Conservation (phyloP, 208 protist species). For the Acanthamoeba healyi region DNA sequence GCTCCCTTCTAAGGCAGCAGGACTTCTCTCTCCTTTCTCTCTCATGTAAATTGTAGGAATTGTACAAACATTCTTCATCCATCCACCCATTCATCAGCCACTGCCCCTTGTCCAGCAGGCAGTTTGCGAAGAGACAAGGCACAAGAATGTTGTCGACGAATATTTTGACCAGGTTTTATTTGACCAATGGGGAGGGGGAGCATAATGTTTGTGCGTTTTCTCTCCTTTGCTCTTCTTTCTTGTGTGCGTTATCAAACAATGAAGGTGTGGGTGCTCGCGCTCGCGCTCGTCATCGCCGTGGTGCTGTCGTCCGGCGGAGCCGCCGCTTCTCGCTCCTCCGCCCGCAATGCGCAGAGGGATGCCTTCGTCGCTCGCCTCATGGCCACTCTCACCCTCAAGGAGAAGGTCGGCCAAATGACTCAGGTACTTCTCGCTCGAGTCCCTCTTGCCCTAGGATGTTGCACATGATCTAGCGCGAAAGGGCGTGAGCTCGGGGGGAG, state of each 20-base stretch:
- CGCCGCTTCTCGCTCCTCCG: neutral
- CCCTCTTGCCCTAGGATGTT: neutral
- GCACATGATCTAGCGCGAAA: neutral
- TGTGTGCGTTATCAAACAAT: too few relatives aligned
- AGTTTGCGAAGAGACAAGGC: too few relatives aligned
- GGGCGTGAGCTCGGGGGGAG: too few relatives aligned
- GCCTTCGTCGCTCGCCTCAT: constrained; percentile 31
- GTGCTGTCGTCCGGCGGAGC: neutral
- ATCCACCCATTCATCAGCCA: too few relatives aligned
- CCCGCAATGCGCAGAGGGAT: neutral
- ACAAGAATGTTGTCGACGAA: too few relatives aligned
- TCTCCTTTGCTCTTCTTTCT: too few relatives aligned
- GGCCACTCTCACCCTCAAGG: constrained; percentile 45
- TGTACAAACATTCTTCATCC: too few relatives aligned
- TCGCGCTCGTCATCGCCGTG: neutral
- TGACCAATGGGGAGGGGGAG: too few relatives aligned
- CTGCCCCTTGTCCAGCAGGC: too few relatives aligned
- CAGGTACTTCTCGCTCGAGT: neutral
- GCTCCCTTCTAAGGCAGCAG: constrained; percentile 33
- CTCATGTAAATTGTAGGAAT: neutral
- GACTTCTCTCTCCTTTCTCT: neutral
- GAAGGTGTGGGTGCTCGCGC: neutral
- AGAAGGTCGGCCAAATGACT: constrained; percentile 69
- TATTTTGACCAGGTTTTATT: too few relatives aligned
- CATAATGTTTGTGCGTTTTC: too few relatives aligned